phyloP scores from a whole-genome alignment of 2,329 filamentous ascomycete genomes.

The Elsinoe perseae region DNA sequence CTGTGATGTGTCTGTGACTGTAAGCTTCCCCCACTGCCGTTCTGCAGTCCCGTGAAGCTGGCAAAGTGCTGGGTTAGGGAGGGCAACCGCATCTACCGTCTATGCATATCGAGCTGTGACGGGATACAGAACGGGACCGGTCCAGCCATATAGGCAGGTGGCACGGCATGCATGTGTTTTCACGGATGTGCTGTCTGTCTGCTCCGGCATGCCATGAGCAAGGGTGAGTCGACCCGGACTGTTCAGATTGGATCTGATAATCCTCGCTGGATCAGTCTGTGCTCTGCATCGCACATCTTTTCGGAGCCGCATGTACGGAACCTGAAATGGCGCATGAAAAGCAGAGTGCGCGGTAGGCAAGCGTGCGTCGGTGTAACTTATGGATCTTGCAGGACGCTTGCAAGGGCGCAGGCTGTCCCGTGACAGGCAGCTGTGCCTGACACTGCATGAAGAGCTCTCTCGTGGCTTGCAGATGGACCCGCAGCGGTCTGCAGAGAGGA shows the following conservation, averaged over 20 bases:
- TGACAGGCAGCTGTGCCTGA: conserved; percentile 10
- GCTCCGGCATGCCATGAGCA: background rate
- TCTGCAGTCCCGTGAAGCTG: background rate
- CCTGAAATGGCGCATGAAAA: background rate
- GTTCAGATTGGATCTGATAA: conserved; percentile 10
- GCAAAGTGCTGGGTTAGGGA: background rate
- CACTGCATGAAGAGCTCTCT: conserved; percentile 10
- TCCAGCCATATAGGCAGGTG: conserved; percentile 9
- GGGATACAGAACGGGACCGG: background rate
- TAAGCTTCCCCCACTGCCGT: background rate
- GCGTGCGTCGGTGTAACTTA: background rate
- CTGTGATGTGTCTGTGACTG: background rate
- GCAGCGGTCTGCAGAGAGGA: conserved; percentile 1
- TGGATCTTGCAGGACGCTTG: conserved; percentile 13
- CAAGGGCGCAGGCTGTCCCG: conserved; percentile 8
- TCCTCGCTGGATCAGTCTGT: conserved; percentile 6
- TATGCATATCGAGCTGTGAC: background rate
- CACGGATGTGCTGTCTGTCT: conserved; percentile 5
- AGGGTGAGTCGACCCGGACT: background rate
- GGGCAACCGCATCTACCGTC: background rate
- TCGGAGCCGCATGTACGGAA: background rate
- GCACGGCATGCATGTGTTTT: background rate
- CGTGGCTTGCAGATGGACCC: conserved; percentile 7
- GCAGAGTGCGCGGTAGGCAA: background rate
- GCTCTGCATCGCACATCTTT: conserved; percentile 4